Evolutionary conservation across 805 yeast species (phyloP).

Genomic region (Scheffersomyces spartinae): DNA sequence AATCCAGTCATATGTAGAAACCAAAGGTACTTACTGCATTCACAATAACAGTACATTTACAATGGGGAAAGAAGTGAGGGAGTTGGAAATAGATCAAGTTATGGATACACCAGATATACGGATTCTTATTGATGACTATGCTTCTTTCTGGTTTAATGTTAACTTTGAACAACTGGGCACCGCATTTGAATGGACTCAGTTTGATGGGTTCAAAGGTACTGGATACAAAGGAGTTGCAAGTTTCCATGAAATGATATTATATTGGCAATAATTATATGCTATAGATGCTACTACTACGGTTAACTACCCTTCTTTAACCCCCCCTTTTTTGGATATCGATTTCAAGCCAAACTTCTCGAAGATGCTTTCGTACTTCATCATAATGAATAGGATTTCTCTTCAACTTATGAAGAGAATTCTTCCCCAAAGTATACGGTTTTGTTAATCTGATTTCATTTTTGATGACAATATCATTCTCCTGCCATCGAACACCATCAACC

Average conservation of each 20-base stretch:
- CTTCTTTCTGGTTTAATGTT: constrained; percentile 32
- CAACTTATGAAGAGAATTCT: constrained; percentile 11
- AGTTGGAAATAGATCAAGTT: too few relatives aligned
- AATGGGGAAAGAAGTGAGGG: too few relatives aligned
- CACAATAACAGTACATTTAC: too few relatives aligned
- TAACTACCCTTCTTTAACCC: constrained; percentile 9
- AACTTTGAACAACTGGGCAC: constrained; percentile 23
- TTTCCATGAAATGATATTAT: constrained; percentile 39
- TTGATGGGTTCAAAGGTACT: constrained; percentile 64
- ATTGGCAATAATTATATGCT: constrained; percentile 18
- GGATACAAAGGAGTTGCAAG: constrained; percentile 37
- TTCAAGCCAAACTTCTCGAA: constrained; percentile 18
- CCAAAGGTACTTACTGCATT: too few relatives aligned
- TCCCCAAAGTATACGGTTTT: constrained; percentile 25
- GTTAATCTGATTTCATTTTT: constrained; percentile 25
- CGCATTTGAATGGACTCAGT: constrained; percentile 32
- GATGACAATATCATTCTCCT: constrained; percentile 22
- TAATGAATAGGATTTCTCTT: constrained; percentile 9
- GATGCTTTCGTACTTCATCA: constrained; percentile 12
- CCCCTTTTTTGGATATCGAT: constrained; percentile 15
- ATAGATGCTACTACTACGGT: constrained; percentile 1
- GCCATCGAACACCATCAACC: constrained; percentile 15
- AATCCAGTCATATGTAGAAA: too few relatives aligned
- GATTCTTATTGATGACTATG: background rate
- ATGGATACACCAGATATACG: background rate